phyloP scores from a whole-genome alignment of 1,284 basidiomycete species.

The Gomphus bonarii region DNA sequence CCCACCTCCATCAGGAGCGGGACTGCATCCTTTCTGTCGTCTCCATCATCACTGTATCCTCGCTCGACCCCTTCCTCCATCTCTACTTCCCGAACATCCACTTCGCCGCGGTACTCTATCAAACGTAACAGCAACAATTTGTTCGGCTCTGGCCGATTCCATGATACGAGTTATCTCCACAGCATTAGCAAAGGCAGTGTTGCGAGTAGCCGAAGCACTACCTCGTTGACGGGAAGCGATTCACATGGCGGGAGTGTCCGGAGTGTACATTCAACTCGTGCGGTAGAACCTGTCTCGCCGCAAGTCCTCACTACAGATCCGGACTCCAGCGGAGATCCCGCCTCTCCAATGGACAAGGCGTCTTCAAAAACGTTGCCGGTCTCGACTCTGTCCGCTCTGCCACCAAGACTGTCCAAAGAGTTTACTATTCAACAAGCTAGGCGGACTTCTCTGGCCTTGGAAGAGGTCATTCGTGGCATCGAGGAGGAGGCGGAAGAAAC shows the following conservation, averaged over 20 bases:
- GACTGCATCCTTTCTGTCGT: constrained; percentile 27
- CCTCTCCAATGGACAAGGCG: constrained; percentile 18
- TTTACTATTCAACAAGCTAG: constrained; percentile 42
- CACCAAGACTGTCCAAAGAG: constrained; percentile 32
- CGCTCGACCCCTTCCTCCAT: background rate
- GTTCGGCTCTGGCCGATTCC: constrained; percentile 66
- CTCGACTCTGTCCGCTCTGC: background rate
- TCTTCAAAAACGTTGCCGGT: constrained; percentile 12
- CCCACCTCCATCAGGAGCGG: constrained; percentile 5
- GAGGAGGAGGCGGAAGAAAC: constrained; percentile 41
- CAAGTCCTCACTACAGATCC: background rate
- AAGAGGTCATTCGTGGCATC: constrained; percentile 62
- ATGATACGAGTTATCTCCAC: constrained; percentile 62
- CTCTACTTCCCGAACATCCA: constrained; percentile 25
- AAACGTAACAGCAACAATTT: constrained; percentile 77
- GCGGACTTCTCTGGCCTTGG: constrained; percentile 61
- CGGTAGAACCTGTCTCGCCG: background rate
- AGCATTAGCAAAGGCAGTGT: constrained; percentile 24
- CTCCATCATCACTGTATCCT: constrained; percentile 27
- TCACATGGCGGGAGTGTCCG: constrained; percentile 19
- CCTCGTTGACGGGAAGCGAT: constrained; percentile 42
- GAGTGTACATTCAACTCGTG: constrained; percentile 3
- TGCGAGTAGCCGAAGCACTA: constrained; percentile 34
- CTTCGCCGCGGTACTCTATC: constrained; percentile 27
- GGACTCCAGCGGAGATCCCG: background rate